Conservation (phyloP, 371 early-diverging fungal genomes). For the Smittium mucronatum region DNA sequence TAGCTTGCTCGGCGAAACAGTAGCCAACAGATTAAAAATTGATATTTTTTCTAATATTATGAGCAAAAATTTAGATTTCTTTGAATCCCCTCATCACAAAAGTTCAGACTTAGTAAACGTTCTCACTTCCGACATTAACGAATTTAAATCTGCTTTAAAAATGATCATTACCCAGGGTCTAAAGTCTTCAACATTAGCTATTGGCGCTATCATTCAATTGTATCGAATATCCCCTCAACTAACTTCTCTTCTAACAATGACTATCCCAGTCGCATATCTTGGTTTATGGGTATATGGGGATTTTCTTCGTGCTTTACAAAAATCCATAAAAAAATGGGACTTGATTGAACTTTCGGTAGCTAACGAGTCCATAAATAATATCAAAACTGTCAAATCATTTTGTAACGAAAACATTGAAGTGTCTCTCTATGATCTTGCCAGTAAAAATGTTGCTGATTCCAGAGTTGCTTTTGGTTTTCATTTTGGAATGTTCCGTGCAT, state of each 20-base stretch:
- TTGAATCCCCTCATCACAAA: conserved; percentile 40
- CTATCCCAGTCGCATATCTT: conserved; percentile 54
- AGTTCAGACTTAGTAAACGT: conserved; percentile 53
- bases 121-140: conserved; percentile 51
- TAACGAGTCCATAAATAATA: conserved; percentile 52
- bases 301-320: conserved; percentile 47
- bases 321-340: conserved; percentile 39
- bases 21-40: conserved; percentile 42
- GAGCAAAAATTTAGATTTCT: conserved; percentile 55
- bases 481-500: conserved; percentile 62
- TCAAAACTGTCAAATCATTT: conserved; percentile 64
- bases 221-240: conserved; percentile 49
- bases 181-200: conserved; percentile 50
- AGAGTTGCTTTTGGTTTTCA: conserved; percentile 51
- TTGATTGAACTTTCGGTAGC: conserved; percentile 47
- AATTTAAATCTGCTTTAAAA: conserved; percentile 66
- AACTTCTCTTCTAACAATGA: conserved; percentile 43
- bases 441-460: conserved; percentile 30
- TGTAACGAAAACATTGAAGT: conserved; percentile 53
- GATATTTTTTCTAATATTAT: conserved; percentile 45
- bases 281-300: conserved; percentile 55
- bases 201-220: conserved; percentile 52
- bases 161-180: conserved; percentile 55
- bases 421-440: conserved; percentile 40
- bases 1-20: conserved; percentile 52